Evolutionary conservation across 2,329 filamentous ascomycete genomes (phyloP).

Genomic region (Kalmusia sp.): DNA sequence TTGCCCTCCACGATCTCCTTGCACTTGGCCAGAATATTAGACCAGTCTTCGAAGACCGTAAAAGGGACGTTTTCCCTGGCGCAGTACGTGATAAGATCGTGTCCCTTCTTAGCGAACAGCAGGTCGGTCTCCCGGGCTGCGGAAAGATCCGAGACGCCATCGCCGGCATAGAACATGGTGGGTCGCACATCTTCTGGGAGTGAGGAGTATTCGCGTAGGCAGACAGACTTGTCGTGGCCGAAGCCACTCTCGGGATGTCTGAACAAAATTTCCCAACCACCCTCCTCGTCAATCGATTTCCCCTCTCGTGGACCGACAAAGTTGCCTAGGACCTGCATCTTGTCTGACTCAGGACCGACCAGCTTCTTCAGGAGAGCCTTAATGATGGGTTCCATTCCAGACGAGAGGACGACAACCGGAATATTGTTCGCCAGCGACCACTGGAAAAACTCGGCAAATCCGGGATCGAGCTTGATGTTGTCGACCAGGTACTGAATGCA

Average conservation of each 20-base stretch:
- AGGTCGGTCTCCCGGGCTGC: conserved; percentile 92
- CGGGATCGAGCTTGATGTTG: conserved; percentile 87
- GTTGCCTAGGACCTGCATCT: conserved; percentile 92
- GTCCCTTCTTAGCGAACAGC: conserved; percentile 90
- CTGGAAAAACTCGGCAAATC: conserved; percentile 85
- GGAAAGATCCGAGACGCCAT: conserved; percentile 90
- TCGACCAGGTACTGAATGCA: conserved; percentile 80
- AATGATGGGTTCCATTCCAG: conserved; percentile 93
- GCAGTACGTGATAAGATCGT: conserved; percentile 88
- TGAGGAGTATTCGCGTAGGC: conserved; percentile 84
- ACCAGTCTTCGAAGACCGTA: conserved; percentile 86
- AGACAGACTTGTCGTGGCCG: conserved; percentile 96
- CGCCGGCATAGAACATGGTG: conserved; percentile 91
- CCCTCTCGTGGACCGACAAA: conserved; percentile 72
- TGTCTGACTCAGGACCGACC: conserved; percentile 76
- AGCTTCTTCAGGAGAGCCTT: conserved; percentile 80
- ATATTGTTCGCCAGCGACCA: conserved; percentile 85
- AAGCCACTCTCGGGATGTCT: conserved; percentile 83
- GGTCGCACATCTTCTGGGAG: conserved; percentile 74
- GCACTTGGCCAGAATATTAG: conserved; percentile 76
- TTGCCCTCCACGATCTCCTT: conserved; percentile 78
- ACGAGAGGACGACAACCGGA: conserved; percentile 89
- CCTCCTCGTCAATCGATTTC: conserved; percentile 80
- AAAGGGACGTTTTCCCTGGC: conserved; percentile 85
- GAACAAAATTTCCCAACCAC: conserved; percentile 87